Evolutionary conservation across 1,139 yeast genomes (phyloP), one percentile per base, ranked within the genome.

Genomic region (Nakaseomyces glabratus): DNA sequence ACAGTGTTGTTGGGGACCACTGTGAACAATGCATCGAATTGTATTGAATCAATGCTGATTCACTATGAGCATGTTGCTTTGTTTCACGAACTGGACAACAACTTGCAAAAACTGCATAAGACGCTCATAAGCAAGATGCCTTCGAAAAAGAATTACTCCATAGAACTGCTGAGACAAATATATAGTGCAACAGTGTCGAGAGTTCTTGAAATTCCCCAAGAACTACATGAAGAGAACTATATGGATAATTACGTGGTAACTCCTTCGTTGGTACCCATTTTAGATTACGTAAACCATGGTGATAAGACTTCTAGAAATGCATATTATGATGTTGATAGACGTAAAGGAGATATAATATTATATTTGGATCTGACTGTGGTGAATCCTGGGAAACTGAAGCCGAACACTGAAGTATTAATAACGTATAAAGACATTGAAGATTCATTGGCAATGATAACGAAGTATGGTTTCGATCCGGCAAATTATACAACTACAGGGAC

Each of bases 271-370:
- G 82, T 79, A 1, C 86, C 90, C 0, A 44, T 76, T 1, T 50
- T 79, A 21, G 90, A 79, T 51, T 79, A 72, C 62, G 82, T 71
- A 4, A 79, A 79, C 49, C 90, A 79, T 50, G 30, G 30, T 5
- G 58, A 57, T 30, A 60, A 57, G 29, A 58, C 55, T 26, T 24
- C 41, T 5, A 57, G 61, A 32, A 77, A 75, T 52, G 70, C 81
- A 0, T 66, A 62, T 44, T 79, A 76, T 56, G 90, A 79, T 51
- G 65, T 76, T 10, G 85, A 77, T 50, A 58, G 65, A 15, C 28
- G 37, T 0, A 65, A 60, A 3, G 55, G 61, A 2, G 81, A 73
- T 37, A 60, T 77, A 2, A 28, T 78, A 1, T 52, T 73, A 31
- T 53, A 57, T 15, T 41, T 60, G 10, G 61, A 61, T 16, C 12